Evolutionary conservation across 1,284 basidiomycete genomes (phyloP).

Genomic region (Rhodotorula mucilaginosa): DNA sequence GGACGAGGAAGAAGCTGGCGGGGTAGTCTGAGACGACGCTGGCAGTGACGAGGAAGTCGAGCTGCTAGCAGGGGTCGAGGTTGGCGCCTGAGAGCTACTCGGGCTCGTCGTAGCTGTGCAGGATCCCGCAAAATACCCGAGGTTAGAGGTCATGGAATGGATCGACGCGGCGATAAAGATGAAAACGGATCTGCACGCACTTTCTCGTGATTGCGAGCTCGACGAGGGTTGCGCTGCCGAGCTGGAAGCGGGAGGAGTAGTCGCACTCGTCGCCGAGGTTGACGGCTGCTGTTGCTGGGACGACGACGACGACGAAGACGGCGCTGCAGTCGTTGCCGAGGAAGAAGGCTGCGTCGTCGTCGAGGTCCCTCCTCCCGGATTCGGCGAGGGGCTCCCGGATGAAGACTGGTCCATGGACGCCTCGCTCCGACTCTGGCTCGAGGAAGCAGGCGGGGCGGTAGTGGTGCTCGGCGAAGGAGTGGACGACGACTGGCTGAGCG

Average conservation of each 20-base stretch:
- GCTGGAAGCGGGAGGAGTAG: too few species aligned
- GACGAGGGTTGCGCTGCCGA: too few species aligned
- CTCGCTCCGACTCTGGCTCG: not conserved
- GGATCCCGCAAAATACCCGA: too few species aligned
- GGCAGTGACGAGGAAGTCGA: constrained; percentile 10
- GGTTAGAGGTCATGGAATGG: too few species aligned
- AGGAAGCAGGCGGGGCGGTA: not conserved
- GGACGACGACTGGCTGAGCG: constrained; percentile 7
- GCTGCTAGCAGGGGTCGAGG: constrained; percentile 11
- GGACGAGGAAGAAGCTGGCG: not conserved
- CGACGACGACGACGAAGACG: too few species aligned
- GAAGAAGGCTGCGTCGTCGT: constrained; percentile 16
- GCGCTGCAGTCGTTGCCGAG: constrained; percentile 5
- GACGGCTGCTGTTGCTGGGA: too few species aligned
- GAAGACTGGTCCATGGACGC: not conserved
- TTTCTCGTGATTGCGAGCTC: too few species aligned
- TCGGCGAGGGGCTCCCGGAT: constrained; percentile 11
- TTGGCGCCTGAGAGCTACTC: not conserved
- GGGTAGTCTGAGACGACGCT: not conserved
- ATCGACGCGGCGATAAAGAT: too few species aligned
- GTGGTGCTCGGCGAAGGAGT: not conserved
- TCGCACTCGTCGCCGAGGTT: too few species aligned
- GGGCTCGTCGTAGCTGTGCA: constrained; percentile 4
- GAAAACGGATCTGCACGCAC: too few species aligned
- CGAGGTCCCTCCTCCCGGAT: not conserved